Evolutionary conservation across 306 rosid genomes (phyloP).

Genomic region (Erythrophleum fordii): DNA sequence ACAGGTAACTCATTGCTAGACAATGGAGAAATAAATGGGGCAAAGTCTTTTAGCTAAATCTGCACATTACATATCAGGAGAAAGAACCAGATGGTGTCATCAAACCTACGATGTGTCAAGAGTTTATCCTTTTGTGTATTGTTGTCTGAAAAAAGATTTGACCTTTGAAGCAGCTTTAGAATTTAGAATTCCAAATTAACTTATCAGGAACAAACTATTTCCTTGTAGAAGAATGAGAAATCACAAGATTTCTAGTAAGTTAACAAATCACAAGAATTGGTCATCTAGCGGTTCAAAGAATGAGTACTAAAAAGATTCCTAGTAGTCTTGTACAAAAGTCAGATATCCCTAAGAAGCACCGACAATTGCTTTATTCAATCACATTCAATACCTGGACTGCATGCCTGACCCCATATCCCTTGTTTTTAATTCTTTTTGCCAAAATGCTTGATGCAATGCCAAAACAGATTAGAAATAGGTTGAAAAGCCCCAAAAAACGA

Average conservation of each 20-base stretch:
- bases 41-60: background rate
- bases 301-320: background rate
- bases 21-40: background rate
- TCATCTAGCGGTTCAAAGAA: background rate
- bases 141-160: background rate
- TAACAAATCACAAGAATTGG: background rate
- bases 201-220: background rate
- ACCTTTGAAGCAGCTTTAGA: background rate
- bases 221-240: background rate
- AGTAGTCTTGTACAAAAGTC: too few species aligned
- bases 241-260: background rate
- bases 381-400: background rate
- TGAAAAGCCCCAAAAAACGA: background rate
- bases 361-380: background rate
- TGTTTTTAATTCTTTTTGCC: too few species aligned
- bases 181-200: background rate
- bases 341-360: background rate
- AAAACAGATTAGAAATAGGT: background rate
- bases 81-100: background rate
- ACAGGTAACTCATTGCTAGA: background rate
- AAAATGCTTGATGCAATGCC: background rate
- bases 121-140: background rate
- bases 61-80: background rate
- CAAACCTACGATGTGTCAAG: background rate
- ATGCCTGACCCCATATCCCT: background rate